Evolutionary conservation across 1,139 yeast genomes (phyloP).

Genomic region (Kodamaea suecica): DNA sequence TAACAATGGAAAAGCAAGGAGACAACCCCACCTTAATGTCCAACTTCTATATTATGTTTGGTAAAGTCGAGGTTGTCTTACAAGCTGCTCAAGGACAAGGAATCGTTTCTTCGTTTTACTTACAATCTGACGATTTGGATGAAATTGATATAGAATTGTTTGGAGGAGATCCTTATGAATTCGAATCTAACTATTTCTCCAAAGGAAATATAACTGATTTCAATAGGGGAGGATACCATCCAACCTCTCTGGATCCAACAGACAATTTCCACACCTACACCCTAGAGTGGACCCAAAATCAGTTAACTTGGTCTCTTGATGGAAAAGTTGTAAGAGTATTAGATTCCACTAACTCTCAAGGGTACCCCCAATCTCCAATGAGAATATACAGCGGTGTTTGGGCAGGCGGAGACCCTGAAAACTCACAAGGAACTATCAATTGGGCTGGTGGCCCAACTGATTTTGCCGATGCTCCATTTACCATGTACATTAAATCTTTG

Average conservation of each 20-base stretch:
- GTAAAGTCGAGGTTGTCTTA: constrained; percentile 68
- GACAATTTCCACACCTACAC: constrained; percentile 68
- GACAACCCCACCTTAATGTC: constrained; percentile 78
- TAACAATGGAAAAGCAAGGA: constrained; percentile 56
- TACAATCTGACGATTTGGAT: constrained; percentile 83
- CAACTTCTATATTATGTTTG: constrained; percentile 81
- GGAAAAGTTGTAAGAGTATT: constrained; percentile 59
- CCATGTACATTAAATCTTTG: constrained; percentile 61
- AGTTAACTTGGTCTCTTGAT: constrained; percentile 60
- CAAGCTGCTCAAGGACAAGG: constrained; percentile 77
- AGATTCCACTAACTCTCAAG: constrained; percentile 49
- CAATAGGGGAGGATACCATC: constrained; percentile 73
- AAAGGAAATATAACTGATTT: constrained; percentile 77
- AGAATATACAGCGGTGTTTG: constrained; percentile 63
- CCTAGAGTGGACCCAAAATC: constrained; percentile 72
- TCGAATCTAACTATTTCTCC: constrained; percentile 79
- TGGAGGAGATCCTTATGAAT: constrained; percentile 69
- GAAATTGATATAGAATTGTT: constrained; percentile 85
- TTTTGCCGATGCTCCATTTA: constrained; percentile 61
- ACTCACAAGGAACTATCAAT: constrained; percentile 66
- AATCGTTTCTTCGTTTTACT: constrained; percentile 71
- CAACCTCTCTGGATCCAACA: constrained; percentile 47
- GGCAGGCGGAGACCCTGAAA: constrained; percentile 79
- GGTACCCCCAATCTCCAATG: constrained; percentile 82
- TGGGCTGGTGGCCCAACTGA: constrained; percentile 88